Conservation (phyloP, 73 alveolate species). For the Paraurostyla sp. region DNA sequence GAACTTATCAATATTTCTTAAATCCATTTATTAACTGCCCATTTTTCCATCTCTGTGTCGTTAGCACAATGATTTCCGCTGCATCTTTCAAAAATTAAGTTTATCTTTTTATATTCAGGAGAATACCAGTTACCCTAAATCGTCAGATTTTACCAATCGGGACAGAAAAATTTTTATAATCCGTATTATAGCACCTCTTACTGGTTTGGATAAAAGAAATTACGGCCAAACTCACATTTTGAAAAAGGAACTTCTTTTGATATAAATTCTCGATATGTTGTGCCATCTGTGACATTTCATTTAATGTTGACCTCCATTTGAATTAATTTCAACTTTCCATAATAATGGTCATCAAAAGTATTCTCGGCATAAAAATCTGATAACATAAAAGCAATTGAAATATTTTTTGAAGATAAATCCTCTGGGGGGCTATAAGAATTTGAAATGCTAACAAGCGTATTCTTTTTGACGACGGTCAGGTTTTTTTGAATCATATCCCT, state of each 20-base stretch:
- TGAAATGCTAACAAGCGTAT: conserved; percentile 23
- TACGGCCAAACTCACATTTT: conserved; percentile 19
- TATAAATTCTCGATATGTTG: background rate
- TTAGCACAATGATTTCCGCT: background rate
- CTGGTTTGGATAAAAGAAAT: background rate
- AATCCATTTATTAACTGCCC: background rate
- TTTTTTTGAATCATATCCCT: conserved; percentile 6
- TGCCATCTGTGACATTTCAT: background rate
- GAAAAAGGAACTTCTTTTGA: background rate
- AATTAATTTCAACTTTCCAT: background rate
- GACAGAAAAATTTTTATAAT: background rate
- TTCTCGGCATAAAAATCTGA: background rate
- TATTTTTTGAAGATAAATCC: background rate
- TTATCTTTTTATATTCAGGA: background rate
- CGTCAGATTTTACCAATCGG: background rate
- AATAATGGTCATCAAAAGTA: background rate
- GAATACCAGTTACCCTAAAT: background rate
- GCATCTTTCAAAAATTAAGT: background rate
- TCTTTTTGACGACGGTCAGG: background rate
- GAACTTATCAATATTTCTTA: background rate
- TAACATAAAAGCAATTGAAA: conserved; percentile 37
- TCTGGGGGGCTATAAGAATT: conserved; percentile 25
- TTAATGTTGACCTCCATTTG: background rate
- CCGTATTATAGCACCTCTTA: background rate
- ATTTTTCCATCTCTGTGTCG: conserved; percentile 1